These are phyloP conservation scores for Delonix regia DNA, from an alignment of 306 rosid species.

Conservation along the genomic window DNA sequence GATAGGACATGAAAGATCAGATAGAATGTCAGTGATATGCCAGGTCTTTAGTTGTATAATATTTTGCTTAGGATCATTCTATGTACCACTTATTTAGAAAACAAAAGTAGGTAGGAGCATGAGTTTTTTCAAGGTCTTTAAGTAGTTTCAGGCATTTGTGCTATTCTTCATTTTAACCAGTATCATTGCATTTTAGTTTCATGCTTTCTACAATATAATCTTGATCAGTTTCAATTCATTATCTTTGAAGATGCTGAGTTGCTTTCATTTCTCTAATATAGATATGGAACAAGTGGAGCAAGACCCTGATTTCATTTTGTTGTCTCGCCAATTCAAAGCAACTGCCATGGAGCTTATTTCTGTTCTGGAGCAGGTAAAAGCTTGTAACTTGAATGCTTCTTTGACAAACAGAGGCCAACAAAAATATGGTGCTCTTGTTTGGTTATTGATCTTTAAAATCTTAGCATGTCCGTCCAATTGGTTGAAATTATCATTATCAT, in stretches of 20 bases:
- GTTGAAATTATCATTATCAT: slow-evolving; percentile 29
- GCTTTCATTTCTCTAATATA: slow-evolving; percentile 52
- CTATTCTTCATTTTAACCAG: slow-evolving; percentile 2
- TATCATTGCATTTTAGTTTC: not conserved
- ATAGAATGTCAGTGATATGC: slow-evolving; percentile 21
- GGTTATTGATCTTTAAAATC: slow-evolving; percentile 18
- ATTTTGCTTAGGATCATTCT: slow-evolving; percentile 19
- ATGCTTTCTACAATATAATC: slow-evolving; percentile 28
- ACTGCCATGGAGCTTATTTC: slow-evolving; percentile 91
- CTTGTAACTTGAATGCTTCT: slow-evolving; percentile 23
- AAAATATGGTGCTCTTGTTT: slow-evolving; percentile 34
- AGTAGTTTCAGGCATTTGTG: slow-evolving; percentile 26
- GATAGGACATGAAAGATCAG: not conserved
- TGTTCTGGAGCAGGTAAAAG: slow-evolving; percentile 93
- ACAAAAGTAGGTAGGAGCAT: slow-evolving; percentile 1
- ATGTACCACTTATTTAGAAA: slow-evolving; percentile 6
- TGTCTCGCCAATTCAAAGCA: slow-evolving; percentile 94
- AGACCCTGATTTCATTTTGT: slow-evolving; percentile 77
- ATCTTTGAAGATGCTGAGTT: slow-evolving; percentile 49
- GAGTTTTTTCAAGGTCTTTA: slow-evolving; percentile 29
- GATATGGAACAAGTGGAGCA: slow-evolving; percentile 98
- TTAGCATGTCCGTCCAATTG: slow-evolving; percentile 5
- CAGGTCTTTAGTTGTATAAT: slow-evolving; percentile 6
- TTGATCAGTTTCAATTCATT: slow-evolving; percentile 36
- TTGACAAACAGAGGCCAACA: slow-evolving; percentile 9